These are phyloP conservation scores for Metschnikowia lachancei DNA, from an alignment of 805 yeast species.

Conservation along the genomic window DNA sequence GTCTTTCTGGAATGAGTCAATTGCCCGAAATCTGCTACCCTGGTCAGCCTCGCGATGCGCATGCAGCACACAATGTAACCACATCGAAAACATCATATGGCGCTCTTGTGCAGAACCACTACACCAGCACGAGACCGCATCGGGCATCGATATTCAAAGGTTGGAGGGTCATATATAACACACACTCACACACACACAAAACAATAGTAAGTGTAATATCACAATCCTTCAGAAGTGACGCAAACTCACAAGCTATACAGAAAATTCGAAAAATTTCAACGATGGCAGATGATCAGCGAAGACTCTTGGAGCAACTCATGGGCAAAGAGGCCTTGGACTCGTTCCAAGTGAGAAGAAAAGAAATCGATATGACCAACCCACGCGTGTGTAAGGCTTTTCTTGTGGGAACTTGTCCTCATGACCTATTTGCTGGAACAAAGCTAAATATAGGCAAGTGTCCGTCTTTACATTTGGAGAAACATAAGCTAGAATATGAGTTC, in stretches of 20 bases:
- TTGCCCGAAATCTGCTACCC: too few relatives aligned
- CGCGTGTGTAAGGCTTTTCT: conserved; percentile 75
- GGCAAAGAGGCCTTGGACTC: conserved; percentile 53
- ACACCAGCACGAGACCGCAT: neutral
- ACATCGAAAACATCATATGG: neutral
- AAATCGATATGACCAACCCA: conserved; percentile 41
- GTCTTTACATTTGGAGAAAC: conserved; percentile 68
- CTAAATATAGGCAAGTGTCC: conserved; percentile 82
- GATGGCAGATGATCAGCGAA: conserved; percentile 71
- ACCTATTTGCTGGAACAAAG: conserved; percentile 76
- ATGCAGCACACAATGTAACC: neutral
- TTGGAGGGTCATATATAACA: neutral
- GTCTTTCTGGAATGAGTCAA: too few relatives aligned
- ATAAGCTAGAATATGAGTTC: conserved; percentile 65
- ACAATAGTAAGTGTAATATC: too few relatives aligned
- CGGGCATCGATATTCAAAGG: neutral
- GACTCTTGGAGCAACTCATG: conserved; percentile 76
- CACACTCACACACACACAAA: too few relatives aligned
- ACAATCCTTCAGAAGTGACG: too few relatives aligned
- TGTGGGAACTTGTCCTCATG: conserved; percentile 87
- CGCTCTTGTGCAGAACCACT: neutral
- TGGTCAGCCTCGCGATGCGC: neutral
- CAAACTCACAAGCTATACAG: too few relatives aligned
- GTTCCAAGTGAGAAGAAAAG: conserved; percentile 33
- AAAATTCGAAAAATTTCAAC: neutral